Evolutionary conservation across 2,329 filamentous ascomycete genomes (phyloP).

Genomic region (Beauveria caledonica): DNA sequence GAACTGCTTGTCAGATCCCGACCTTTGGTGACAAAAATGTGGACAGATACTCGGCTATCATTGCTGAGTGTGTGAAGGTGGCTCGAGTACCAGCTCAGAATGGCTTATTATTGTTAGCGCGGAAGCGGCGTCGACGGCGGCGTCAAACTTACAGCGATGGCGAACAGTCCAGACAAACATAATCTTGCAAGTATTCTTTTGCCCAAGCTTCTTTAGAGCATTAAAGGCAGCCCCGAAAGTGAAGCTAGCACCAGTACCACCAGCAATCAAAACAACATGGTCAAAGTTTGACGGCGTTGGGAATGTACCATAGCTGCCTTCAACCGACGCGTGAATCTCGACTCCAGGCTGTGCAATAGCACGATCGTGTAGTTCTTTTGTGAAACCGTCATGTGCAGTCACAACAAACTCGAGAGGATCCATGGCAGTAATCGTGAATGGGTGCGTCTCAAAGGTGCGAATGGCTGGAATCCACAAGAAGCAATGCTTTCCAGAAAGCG

Average conservation of each 20-base stretch:
- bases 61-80: constrained; percentile 25
- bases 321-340: constrained; percentile 41
- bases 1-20: not conserved
- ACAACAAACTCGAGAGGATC: constrained; percentile 51
- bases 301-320: constrained; percentile 51
- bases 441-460: constrained; percentile 50
- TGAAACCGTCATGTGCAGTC: constrained; percentile 51
- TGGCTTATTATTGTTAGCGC: constrained; percentile 19
- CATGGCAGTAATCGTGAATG: constrained; percentile 51
- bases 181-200: constrained; percentile 19
- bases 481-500: constrained; percentile 50
- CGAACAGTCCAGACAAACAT: constrained; percentile 34
- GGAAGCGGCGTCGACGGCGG: not conserved
- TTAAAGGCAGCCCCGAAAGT: constrained; percentile 32
- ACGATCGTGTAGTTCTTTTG: constrained; percentile 43
- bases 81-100: constrained; percentile 30
- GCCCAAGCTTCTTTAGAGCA: constrained; percentile 23
- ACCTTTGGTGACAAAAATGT: constrained; percentile 28
- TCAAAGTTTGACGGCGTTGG: constrained; percentile 45
- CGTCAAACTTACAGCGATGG: constrained; percentile 24
- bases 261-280: constrained; percentile 50
- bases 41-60: constrained; percentile 23
- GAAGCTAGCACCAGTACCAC: constrained; percentile 54
- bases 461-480: constrained; percentile 56
- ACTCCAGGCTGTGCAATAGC: constrained; percentile 41